A percentile compares a stretch with the other conserved stretches of the same genome.
Evolutionary conservation across 768 basidiomycete genomes (phyloP).

Genomic region (Omphalotus guepiniiformis): DNA sequence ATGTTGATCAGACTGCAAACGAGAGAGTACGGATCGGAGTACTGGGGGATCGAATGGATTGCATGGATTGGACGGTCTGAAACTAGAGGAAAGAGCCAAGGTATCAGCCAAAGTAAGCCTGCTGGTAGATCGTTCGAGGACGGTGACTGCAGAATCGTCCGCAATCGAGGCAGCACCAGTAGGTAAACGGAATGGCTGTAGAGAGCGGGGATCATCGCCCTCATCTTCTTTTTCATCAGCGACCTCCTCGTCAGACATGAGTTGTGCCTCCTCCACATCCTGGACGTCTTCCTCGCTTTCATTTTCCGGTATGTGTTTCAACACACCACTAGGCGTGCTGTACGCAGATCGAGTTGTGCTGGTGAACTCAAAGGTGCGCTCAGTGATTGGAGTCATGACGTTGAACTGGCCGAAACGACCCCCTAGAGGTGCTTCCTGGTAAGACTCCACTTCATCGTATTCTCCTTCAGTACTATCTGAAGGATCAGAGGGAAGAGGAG

Average conservation of each 20-base stretch:
- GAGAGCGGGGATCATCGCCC: conserved; percentile 9
- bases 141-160: conserved; percentile 18
- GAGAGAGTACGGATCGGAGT: conserved; percentile 58
- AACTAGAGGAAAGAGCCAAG: conserved; percentile 54
- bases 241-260: conserved; percentile 32
- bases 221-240: conserved; percentile 26
- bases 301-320: conserved; percentile 16
- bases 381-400: conserved; percentile 97
- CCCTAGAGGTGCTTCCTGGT: conserved; percentile 53
- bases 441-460: conserved; percentile 38
- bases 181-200: conserved; percentile 29
- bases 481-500: conserved; percentile 18
- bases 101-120: conserved; percentile 63
- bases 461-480: conserved; percentile 20
- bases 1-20: conserved; percentile 53
- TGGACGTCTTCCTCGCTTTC: conserved; percentile 21
- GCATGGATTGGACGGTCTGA: conserved; percentile 83
- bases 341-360: conserved; percentile 47
- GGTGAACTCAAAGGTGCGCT: conserved; percentile 86
- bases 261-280: conserved; percentile 17
- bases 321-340: conserved; percentile 36
- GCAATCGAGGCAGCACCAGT: conserved; percentile 17
- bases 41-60: conserved; percentile 75
- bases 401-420: conserved; percentile 80
- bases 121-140: conserved; percentile 58